phyloP scores from a whole-genome alignment of 768 basidiomycete genomes.

The Amanita rimosa region DNA sequence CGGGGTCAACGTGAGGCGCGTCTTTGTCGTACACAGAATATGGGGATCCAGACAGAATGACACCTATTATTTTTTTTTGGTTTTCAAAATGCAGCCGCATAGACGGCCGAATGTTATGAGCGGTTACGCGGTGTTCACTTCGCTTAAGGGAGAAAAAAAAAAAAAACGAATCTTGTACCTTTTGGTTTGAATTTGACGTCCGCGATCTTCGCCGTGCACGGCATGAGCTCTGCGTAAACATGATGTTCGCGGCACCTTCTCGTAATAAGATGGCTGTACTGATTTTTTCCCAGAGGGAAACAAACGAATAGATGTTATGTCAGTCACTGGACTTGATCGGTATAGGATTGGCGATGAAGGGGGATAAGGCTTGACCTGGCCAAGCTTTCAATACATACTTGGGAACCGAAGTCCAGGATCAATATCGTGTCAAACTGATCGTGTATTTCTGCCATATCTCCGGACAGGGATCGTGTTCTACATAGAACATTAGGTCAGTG shows the following conservation, averaged over 20 bases:
- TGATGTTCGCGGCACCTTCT: conserved; percentile 95
- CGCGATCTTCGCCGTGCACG: conserved; percentile 84
- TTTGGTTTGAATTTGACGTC: conserved; percentile 92
- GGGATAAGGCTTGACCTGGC: too few species aligned
- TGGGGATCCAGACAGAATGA: conserved; percentile 95
- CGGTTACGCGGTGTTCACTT: not conserved
- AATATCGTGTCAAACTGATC: conserved; percentile 93
- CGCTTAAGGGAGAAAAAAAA: not conserved
- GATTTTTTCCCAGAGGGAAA: conserved; percentile 7
- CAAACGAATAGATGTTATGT: not conserved
- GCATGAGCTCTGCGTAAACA: conserved; percentile 95
- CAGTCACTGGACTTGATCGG: not conserved
- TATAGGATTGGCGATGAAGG: conserved; percentile 6
- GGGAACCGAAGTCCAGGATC: conserved; percentile 95
- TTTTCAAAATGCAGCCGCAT: not conserved
- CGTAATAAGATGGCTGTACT: conserved; percentile 98
- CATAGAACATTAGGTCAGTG: not conserved
- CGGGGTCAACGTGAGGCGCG: conserved; percentile 90
- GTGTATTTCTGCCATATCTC: conserved; percentile 70
- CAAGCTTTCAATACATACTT: conserved; percentile 44
- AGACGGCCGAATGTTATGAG: not conserved
- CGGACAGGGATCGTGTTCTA: too few species aligned
- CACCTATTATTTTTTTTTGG: too few species aligned
- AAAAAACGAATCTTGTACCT: too few species aligned
- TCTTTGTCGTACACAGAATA: conserved; percentile 94